Evolutionary conservation across 768 basidiomycete genomes (phyloP).

Genomic region (Leccinum pellstonianum): DNA sequence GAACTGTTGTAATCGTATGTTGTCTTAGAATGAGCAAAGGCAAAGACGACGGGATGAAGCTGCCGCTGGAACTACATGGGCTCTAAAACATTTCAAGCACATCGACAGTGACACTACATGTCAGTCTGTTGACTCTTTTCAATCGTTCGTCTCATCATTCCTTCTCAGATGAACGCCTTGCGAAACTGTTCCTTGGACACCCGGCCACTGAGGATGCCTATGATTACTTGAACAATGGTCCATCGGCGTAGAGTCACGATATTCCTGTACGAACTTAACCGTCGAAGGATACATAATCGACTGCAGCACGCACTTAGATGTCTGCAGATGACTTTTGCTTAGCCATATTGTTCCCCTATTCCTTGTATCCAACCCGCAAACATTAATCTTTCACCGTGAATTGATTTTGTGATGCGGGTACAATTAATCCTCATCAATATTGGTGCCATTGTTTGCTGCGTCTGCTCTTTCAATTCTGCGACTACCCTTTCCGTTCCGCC

Average conservation of each 20-base stretch:
- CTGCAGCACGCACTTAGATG: constrained; percentile 10
- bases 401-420: neutral
- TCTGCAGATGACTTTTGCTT: constrained; percentile 18
- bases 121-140: constrained; percentile 36
- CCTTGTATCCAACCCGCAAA: constrained; percentile 13
- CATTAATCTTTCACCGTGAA: constrained; percentile 11
- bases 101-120: constrained; percentile 72
- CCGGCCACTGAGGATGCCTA: constrained; percentile 79
- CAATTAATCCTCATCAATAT: constrained; percentile 8
- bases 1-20: neutral
- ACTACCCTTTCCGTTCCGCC: constrained; percentile 65
- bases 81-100: constrained; percentile 72
- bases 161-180: constrained; percentile 58
- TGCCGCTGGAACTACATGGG: constrained; percentile 70
- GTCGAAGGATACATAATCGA: constrained; percentile 3
- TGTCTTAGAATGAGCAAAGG: constrained; percentile 81
- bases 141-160: neutral
- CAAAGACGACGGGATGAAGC: constrained; percentile 82
- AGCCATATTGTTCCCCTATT: constrained; percentile 9
- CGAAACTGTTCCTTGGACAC: constrained; percentile 54
- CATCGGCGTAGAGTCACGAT: constrained; percentile 22
- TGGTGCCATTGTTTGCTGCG: neutral
- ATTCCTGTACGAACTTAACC: constrained; percentile 1
- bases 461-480: constrained; percentile 41
- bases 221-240: constrained; percentile 59